These are phyloP conservation scores for Calvatia gigantea DNA, from an alignment of 768 basidiomycete species.

Conservation along the genomic window DNA sequence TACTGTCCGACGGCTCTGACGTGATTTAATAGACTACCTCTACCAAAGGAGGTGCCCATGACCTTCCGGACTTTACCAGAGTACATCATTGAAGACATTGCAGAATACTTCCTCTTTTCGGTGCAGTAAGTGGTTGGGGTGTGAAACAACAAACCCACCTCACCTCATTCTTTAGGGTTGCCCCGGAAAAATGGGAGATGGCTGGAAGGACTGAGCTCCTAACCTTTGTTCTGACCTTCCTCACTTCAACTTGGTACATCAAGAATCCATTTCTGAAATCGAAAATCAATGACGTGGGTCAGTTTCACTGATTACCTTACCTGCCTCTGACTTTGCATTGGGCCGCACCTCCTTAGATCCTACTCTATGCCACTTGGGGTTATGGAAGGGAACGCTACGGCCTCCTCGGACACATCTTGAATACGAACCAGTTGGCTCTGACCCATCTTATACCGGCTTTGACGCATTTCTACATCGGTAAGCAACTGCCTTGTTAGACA, in stretches of 20 bases:
- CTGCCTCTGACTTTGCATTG: not conserved
- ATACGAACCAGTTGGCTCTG: constrained; percentile 79
- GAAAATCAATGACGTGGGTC: constrained; percentile 85
- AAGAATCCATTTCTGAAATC: constrained; percentile 98
- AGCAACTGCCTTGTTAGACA: constrained; percentile 17
- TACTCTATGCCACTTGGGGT: constrained; percentile 70
- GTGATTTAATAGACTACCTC: constrained; percentile 58
- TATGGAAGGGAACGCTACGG: constrained; percentile 66
- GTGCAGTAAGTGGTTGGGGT: constrained; percentile 54
- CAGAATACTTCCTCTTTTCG: constrained; percentile 83
- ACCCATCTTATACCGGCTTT: constrained; percentile 88
- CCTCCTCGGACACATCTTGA: constrained; percentile 78
- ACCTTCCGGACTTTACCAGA: constrained; percentile 88
- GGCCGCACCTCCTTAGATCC: constrained; percentile 51
- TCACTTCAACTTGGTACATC: constrained; percentile 95
- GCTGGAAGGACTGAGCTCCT: constrained; percentile 85
- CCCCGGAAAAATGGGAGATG: constrained; percentile 79
- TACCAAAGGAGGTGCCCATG: constrained; percentile 82
- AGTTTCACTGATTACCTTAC: not conserved
- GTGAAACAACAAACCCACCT: not conserved
- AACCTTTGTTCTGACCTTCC: constrained; percentile 85
- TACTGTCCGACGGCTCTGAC: not conserved
- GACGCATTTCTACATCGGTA: constrained; percentile 94
- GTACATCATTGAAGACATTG: constrained; percentile 90
- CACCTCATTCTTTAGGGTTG: constrained; percentile 34